phyloP scores from a whole-genome alignment of 2,329 filamentous ascomycete species.

The Aspergillus fumigatiaffinis region DNA sequence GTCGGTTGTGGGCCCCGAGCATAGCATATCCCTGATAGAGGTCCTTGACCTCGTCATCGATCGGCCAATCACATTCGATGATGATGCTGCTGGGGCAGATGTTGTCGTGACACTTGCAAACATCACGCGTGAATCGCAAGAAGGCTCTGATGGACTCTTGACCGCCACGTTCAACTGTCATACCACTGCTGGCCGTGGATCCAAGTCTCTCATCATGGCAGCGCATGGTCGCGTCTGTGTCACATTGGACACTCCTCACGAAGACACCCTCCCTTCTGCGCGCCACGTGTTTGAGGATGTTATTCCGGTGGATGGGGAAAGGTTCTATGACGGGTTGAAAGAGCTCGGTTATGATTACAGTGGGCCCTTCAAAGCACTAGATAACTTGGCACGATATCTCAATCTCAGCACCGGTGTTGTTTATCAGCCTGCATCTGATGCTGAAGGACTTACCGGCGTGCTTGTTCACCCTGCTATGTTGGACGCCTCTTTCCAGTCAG shows the following conservation, averaged over 20 bases:
- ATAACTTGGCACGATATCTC: conserved; percentile 1
- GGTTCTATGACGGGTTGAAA: conserved; percentile 1
- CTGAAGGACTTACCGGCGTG: too few species aligned
- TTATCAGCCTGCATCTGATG: background rate
- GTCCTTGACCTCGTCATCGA: conserved; percentile 1
- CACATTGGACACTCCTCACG: background rate
- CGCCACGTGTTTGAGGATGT: conserved; percentile 3
- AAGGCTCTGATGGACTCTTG: too few species aligned
- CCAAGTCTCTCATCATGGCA: too few species aligned
- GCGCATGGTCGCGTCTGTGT: background rate
- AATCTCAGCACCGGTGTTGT: conserved; percentile 1
- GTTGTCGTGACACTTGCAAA: too few species aligned
- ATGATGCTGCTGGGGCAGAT: too few species aligned
- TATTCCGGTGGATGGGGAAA: conserved; percentile 2
- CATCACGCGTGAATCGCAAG: too few species aligned
- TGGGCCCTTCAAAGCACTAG: background rate
- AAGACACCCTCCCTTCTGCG: background rate
- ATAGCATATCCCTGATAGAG: background rate
- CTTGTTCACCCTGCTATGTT: conserved; percentile 14
- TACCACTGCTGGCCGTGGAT: too few species aligned
- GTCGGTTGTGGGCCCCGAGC: too few species aligned
- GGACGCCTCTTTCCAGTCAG: conserved; percentile 24
- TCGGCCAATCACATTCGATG: conserved; percentile 2
- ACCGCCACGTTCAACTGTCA: too few species aligned
- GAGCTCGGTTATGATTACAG: conserved; percentile 1